These are phyloP conservation scores for Russula virescens DNA, from an alignment of 768 basidiomycete species.

Conservation along the genomic window DNA sequence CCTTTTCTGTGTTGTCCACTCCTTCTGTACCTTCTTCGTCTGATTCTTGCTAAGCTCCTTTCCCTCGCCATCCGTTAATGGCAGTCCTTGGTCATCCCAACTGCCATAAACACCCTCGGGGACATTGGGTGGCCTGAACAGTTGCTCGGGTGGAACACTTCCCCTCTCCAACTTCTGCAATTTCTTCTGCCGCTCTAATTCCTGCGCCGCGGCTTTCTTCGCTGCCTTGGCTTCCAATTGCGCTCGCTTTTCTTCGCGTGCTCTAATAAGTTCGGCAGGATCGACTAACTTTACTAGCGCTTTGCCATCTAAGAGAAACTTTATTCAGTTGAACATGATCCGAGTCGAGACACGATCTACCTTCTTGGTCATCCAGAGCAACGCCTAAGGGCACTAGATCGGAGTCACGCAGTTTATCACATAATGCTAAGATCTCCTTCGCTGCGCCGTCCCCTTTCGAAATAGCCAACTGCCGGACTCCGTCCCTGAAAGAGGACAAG, in stretches of 20 bases:
- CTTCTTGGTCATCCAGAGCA: conserved; percentile 94
- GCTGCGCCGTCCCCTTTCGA: conserved; percentile 56
- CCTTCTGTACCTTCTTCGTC: conserved; percentile 72
- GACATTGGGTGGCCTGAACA: conserved; percentile 83
- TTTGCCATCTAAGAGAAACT: conserved; percentile 65
- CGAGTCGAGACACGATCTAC: conserved; percentile 34
- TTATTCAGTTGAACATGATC: conserved; percentile 7
- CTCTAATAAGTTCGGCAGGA: conserved; percentile 72
- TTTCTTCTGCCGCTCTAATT: conserved; percentile 61
- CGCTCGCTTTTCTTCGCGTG: conserved; percentile 83
- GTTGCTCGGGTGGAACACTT: conserved; percentile 59
- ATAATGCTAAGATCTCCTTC: conserved; percentile 78
- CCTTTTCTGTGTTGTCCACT: conserved; percentile 66
- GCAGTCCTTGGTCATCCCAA: conserved; percentile 84
- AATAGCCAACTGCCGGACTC: conserved; percentile 78
- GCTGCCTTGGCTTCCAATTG: conserved; percentile 67
- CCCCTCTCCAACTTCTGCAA: conserved; percentile 83
- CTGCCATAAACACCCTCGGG: conserved; percentile 65
- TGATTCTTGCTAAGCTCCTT: conserved; percentile 79
- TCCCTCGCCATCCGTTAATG: conserved; percentile 78
- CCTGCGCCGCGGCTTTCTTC: conserved; percentile 67
- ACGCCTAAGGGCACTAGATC: conserved; percentile 94
- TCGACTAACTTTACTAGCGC: conserved; percentile 91
- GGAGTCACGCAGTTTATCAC: conserved; percentile 83
- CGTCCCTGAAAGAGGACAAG: conserved; percentile 88